Base-by-base conservation (phyloP, 2,329 filamentous ascomycete species). In the Scytalidium sp. region DNA sequence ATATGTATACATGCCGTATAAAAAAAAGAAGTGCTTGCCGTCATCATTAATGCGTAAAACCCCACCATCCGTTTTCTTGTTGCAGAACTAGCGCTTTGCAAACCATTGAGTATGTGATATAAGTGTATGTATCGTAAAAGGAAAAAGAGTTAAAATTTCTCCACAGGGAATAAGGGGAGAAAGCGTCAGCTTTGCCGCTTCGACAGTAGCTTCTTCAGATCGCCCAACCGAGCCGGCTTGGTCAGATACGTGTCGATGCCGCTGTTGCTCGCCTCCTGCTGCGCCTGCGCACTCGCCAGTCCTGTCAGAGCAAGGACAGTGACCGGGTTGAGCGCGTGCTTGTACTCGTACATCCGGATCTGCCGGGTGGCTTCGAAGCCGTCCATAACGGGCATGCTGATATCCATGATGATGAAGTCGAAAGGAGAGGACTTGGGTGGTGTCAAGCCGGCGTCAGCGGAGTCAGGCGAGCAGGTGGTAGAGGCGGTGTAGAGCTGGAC, bases 331-430 rank as follows among this genome's bases (percentile, higher is more conserved):
- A 74, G 54, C 1, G 58, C 62, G 3, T 69, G 61, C 3, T 72
- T 66, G 2, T 62, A 62, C 56, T 80, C 77, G 19, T 73, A 66
- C 3, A 69, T 65, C 3, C 78, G 70, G 15, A 80, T 79, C 32
- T 64, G 64, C 3, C 68, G 67, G 11, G 75, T 79, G 0, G 74
- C 65, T 40, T 71, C 68, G 3, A 78, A 57, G 0, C 75, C 75
- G 50, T 81, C 71, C 66, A 80, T 75, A 13, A 79, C 67, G 0
- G 78, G 78, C 78, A 81, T 81, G 47, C 72, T 72, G 6, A 80
- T 70, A 53, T 81, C 78, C 69, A 67, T 27, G 11, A 40, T 43
- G 1, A 29, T 45, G 13, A 11, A 32, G 19, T 20, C 8, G 17
- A 23, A 15, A 41, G 19, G 41, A 29, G 29, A 47, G 4, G 32